A percentile compares a stretch with the other conserved stretches of the same genome.
phyloP scores from a whole-genome alignment of 108 stramenopile genomes.

The Cylindrotheca fusiformis region DNA sequence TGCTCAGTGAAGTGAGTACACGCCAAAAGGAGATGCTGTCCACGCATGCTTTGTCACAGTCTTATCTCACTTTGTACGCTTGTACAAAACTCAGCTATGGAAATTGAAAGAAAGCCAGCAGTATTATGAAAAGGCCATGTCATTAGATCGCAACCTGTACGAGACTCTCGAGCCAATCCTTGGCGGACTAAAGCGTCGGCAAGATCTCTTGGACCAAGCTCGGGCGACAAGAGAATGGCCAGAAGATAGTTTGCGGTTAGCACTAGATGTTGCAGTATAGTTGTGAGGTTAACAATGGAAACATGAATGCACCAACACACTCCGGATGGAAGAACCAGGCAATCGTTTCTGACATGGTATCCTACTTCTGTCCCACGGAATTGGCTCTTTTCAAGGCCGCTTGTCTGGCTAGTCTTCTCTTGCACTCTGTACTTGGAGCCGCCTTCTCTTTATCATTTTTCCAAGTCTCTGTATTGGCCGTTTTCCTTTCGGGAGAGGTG shows the following conservation, averaged over 20 bases:
- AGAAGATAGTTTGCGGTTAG: conserved; percentile 67
- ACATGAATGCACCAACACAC: too few relatives aligned
- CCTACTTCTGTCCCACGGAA: too few relatives aligned
- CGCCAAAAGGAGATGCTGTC: neutral
- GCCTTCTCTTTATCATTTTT: too few relatives aligned
- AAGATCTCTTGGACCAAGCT: conserved; percentile 57
- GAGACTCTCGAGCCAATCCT: conserved; percentile 37
- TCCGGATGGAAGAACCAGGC: too few relatives aligned
- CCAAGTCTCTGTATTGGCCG: too few relatives aligned
- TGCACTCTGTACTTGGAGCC: too few relatives aligned
- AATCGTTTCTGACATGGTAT: too few relatives aligned
- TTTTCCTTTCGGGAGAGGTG: too few relatives aligned
- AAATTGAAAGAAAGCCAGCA: conserved; percentile 63
- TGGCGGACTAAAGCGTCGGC: conserved; percentile 47
- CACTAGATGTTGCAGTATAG: conserved; percentile 63
- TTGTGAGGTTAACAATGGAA: neutral
- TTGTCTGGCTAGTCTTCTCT: too few relatives aligned
- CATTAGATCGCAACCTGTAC: conserved; percentile 48
- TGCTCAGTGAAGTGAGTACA: conserved; percentile 38
- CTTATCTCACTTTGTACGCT: too few relatives aligned
- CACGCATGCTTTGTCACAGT: neutral
- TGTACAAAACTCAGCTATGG: conserved; percentile 37
- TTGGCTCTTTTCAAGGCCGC: too few relatives aligned
- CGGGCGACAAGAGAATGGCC: conserved; percentile 55
- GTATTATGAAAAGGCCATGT: conserved; percentile 65